Base-by-base conservation (phyloP, 768 basidiomycete species). In the Coprinopsis sp. region DNA sequence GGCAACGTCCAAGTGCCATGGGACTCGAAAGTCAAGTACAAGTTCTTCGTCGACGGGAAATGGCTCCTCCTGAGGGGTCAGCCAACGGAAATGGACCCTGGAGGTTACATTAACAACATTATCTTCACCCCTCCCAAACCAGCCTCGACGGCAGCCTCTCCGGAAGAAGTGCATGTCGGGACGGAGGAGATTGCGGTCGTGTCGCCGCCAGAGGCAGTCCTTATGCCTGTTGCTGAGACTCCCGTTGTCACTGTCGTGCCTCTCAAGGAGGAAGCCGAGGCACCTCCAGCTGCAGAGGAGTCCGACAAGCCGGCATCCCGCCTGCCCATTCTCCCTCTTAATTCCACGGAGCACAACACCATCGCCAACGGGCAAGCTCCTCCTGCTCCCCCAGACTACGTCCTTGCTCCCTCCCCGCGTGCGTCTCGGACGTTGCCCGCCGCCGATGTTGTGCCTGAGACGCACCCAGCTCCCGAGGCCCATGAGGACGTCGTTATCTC, bases 21-120 rank as follows among this genome's bases (percentile, higher is more conserved):
- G 77, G 77, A 70, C 37, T 59, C 76, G 40, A 83, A 79, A 56
- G 66, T 87, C 47, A 57, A 68, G 6, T 91, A 85, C 78, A 91
- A 91, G 64, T 91, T 80, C 59, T 69, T 90, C 59, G 87, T 91
- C 44, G 89, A 91, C 59, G 82, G 81, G 28, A 56, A 63, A 49
- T 91, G 86, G 87, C 55, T 67, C 38, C 70, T 73, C 37, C 70
- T 72, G 37, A 70, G 74, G 28, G 71, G 72, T 49, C 71, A 72
- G 47, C 79, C 82, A 5, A 79, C 77, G 43, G 84, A 87, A 62
- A 58, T 64, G 1, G 87, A 90, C 55, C 59, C 62, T 7, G 64
- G 66, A 18, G 87, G 87, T 13, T 84, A 83, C 62, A 59, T 81
- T 16, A 91, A 91, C 63, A 87, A 90, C 60, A 65, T 87, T 43